Percentiles rank a stretch among this genome's conserved stretches.
These are phyloP conservation scores for Hypomontagnella monticulosa DNA, from an alignment of 495 filamentous ascomycete species.

Conservation along the genomic window DNA sequence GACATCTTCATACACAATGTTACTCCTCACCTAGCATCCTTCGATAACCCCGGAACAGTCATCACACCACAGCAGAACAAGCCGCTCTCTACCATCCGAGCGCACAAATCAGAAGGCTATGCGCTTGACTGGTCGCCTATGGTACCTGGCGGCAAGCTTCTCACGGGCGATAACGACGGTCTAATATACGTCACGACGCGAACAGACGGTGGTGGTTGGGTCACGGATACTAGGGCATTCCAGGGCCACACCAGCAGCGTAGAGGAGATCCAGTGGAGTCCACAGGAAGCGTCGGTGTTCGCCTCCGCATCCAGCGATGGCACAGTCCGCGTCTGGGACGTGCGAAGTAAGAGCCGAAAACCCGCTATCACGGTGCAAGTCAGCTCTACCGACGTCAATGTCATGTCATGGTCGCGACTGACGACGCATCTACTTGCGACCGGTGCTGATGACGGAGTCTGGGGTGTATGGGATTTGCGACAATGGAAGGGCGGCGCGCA, in stretches of 20 bases:
- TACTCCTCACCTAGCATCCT: constrained; percentile 82
- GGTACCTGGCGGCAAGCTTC: constrained; percentile 76
- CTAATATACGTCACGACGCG: constrained; percentile 86
- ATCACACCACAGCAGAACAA: constrained; percentile 84
- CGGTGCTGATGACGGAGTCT: constrained; percentile 91
- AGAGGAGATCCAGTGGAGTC: constrained; percentile 97
- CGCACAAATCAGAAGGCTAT: constrained; percentile 94
- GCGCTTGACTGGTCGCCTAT: constrained; percentile 92
- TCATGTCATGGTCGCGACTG: constrained; percentile 90
- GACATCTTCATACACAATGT: constrained; percentile 94
- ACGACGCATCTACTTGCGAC: constrained; percentile 90
- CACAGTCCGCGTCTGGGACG: constrained; percentile 94
- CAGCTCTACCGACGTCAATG: constrained; percentile 88
- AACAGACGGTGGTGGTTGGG: constrained; percentile 86
- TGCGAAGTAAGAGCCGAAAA: constrained; percentile 84
- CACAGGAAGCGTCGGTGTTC: constrained; percentile 89
- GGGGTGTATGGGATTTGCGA: constrained; percentile 95
- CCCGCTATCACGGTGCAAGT: constrained; percentile 86
- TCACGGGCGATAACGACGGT: constrained; percentile 92
- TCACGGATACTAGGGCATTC: constrained; percentile 81
- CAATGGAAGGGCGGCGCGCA: constrained; percentile 76
- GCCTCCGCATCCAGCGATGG: constrained; percentile 93
- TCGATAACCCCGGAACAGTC: constrained; percentile 84
- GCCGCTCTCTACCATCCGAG: constrained; percentile 83
- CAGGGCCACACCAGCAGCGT: constrained; percentile 84